phyloP scores from a whole-genome alignment of 768 basidiomycete genomes.

The Trametes sanguinea region DNA sequence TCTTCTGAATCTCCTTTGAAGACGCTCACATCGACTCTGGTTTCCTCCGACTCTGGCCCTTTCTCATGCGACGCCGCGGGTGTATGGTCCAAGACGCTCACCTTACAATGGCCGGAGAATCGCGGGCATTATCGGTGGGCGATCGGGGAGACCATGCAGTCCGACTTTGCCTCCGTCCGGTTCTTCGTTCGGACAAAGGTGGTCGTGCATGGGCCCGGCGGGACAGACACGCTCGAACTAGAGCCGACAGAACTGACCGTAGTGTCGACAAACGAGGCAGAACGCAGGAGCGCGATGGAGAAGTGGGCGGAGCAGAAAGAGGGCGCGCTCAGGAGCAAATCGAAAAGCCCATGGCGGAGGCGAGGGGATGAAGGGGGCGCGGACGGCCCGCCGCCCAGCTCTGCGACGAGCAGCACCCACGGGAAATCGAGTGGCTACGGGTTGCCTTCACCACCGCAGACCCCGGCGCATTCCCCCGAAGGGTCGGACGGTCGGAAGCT shows the following conservation, averaged over 20 bases:
- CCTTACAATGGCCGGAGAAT: conserved; percentile 70
- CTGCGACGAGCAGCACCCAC: background rate
- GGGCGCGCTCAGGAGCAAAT: conserved; percentile 23
- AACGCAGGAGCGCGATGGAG: conserved; percentile 63
- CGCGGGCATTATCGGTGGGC: conserved; percentile 76
- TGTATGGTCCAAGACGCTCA: conserved; percentile 63
- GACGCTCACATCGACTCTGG: conserved; percentile 52
- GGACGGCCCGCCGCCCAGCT: background rate
- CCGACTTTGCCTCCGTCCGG: conserved; percentile 61
- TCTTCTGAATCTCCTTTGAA: conserved; percentile 33
- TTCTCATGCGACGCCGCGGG: conserved; percentile 60
- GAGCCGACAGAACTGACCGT: conserved; percentile 65
- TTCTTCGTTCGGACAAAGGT: conserved; percentile 77
- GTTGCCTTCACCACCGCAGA: conserved; percentile 21
- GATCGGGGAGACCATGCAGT: conserved; percentile 74
- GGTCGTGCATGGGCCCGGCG: conserved; percentile 50
- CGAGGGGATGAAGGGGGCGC: conserved; percentile 15
- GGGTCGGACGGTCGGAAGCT: conserved; percentile 8
- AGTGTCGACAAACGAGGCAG: conserved; percentile 69
- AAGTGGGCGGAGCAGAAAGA: conserved; percentile 52
- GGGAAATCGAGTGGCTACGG: conserved; percentile 8
- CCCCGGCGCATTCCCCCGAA: conserved; percentile 16
- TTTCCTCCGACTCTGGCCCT: conserved; percentile 48
- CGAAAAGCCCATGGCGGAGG: conserved; percentile 24
- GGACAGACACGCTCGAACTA: conserved; percentile 69